Base-by-base conservation (phyloP, 169 alveolate species). In the Cyclospora cayetanensis region DNA sequence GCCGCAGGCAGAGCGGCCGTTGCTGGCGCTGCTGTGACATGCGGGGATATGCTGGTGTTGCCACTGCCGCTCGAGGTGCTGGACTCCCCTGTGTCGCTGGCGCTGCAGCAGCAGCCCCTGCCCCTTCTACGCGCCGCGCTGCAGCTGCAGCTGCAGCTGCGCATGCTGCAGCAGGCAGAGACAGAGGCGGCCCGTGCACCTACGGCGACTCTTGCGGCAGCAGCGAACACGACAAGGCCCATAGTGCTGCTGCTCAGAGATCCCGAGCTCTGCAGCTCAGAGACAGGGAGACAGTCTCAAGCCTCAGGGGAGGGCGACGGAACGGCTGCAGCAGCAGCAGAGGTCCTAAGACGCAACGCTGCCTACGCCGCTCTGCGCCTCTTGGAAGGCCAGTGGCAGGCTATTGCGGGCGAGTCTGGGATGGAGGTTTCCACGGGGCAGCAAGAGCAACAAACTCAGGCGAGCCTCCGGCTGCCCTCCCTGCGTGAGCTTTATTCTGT, bases 31-130 rank as follows among this genome's bases (percentile, higher is more conserved):
- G 85, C 85, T 74, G 85, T 29, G 34, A 46, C 85, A 41, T 74
- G 85, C 85, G 85, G 85, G 66, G 85, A 74, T 74, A 12, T 74
- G 85, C 85, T 74, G 85, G 66, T 74, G 85, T 41, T 74, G 63
- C 85, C 65, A 29, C 63, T 74, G 37, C 55, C 85, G 42, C 25
- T 74, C 34, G 85, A 46, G 63, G 85, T 15, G 15, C 85, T 74
- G n/a, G 63, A 42, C 11, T 41, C 53, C 63, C 85, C 85, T 2
- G 34, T 41, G 35, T 39, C 63, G 63, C 55, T 74, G 65, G 25
- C 42, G 66, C 42, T 65, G 85, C 85, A 74, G 85, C 34, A 7
- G 65, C 85, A 74, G 85, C 85, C 85, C 29, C 85, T 74, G 42
- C 85, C 85, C 9, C n/a, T 74, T 7, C 85, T 74, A 60, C 39